Base-by-base conservation (phyloP, 2,329 filamentous ascomycete genomes). In the Penicillium sp. region DNA sequence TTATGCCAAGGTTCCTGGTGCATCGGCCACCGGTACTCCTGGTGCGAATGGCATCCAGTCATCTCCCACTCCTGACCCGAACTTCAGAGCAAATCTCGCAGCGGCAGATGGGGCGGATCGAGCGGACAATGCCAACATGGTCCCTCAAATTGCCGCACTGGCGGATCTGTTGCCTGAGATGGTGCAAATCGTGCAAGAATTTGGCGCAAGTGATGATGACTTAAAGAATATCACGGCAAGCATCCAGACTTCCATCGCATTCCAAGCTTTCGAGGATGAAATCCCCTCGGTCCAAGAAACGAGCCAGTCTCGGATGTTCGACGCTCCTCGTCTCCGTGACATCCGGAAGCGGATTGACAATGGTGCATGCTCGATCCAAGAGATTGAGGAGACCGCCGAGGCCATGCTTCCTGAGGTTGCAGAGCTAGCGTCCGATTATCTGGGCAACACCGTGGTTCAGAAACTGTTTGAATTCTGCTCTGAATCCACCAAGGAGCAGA, bases 371-470 rank as follows among this genome's bases (percentile, higher is more conserved):
- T 88, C 89, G 1, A 84, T 89, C 58, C 81, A 87, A 17, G 94
- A 99, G 73, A 95, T 97, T 64, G 94, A 99, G 74, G 88, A 87
- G 61, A 95, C 94, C 60, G 94, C 94, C 38, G 82, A 90, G 58
- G 90, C 90, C 60, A 99, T 99, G 94, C 84, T 99, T 16, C 91
- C 93, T 10, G 94, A 99, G 73, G 94, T 99, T 70, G 91, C 92
- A 4, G 94, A 99, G 75, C 81, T 99, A 25, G 84, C 94, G 2
- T 96, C 93, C 0, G 94, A 99, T 75, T 99, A 99, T 68, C 84
- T 99, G 31, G 94, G 94, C 65, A 99, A 99, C 77, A 99, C 94
- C 0, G 94, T 99, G n/a, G 93, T 99, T 17, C 94, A 99, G 77
- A 99, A 99, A 77, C 80, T 99, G 43, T 99, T 99, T 69, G 93